Evolutionary conservation across 2,329 filamentous ascomycete species (phyloP).

Genomic region (Cytospora piceicola): DNA sequence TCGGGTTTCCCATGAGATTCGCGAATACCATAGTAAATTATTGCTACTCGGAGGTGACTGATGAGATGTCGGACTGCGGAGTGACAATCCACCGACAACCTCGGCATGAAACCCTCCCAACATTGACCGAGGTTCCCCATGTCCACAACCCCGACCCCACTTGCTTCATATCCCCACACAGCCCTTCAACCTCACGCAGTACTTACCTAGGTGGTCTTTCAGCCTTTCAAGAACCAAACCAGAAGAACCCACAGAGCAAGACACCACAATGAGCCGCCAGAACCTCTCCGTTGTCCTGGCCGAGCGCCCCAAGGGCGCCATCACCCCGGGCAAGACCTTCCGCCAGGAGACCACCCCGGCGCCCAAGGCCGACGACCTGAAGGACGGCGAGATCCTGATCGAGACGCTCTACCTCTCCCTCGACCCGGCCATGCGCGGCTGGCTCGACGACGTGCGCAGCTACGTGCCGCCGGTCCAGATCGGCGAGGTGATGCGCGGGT

Average conservation of each 20-base stretch:
- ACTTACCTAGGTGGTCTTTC: too few relatives aligned
- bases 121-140: neutral
- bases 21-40: neutral
- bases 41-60: neutral
- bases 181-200: neutral
- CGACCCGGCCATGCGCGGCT: constrained; percentile 68
- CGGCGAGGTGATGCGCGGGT: constrained; percentile 63
- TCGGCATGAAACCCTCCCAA: neutral
- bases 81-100: neutral
- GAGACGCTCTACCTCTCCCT: constrained; percentile 59
- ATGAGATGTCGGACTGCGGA: neutral
- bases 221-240: neutral
- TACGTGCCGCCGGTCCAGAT: constrained; percentile 66
- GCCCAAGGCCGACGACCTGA: constrained; percentile 49
- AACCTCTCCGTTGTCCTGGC: constrained; percentile 53
- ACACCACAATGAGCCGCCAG: constrained; percentile 20
- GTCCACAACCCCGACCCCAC: neutral
- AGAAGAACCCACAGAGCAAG: neutral
- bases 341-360: constrained; percentile 53
- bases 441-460: constrained; percentile 52
- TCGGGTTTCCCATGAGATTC: neutral
- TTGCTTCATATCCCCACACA: neutral
- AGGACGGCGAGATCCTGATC: constrained; percentile 58
- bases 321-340: constrained; percentile 70
- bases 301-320: constrained; percentile 62